A percentile compares a stretch with the other conserved stretches of the same genome.
Evolutionary conservation across 163 green algal genomes (phyloP).

Genomic region (Scenedesmus sp.): DNA sequence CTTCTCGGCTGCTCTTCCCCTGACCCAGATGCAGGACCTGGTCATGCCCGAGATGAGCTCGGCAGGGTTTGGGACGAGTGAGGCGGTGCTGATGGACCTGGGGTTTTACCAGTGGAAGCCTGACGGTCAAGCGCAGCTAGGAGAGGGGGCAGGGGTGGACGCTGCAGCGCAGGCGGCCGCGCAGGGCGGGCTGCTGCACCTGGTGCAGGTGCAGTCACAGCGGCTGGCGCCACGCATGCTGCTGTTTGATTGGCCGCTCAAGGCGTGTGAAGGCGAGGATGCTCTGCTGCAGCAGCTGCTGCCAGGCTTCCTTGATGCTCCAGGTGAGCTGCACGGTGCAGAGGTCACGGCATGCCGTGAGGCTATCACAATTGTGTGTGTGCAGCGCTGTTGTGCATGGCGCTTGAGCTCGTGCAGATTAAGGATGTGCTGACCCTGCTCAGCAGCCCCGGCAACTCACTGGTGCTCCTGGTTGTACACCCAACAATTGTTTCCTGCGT

Average conservation of each 20-base stretch:
- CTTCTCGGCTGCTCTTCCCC: background rate
- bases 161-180: slow-evolving; percentile 7
- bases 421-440: no score
- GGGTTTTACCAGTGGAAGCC: slow-evolving; percentile 44
- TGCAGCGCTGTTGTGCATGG: background rate
- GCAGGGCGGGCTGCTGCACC: slow-evolving; percentile 54
- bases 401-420: no score
- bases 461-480: no score
- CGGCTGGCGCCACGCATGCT: slow-evolving; percentile 64
- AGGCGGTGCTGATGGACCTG: slow-evolving; percentile 36
- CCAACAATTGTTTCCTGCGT: no score
- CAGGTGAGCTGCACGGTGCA: slow-evolving; percentile 41
- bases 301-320: slow-evolving; percentile 78
- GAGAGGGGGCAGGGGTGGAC: background rate
- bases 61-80: background rate
- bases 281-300: slow-evolving; percentile 66
- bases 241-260: slow-evolving; percentile 69
- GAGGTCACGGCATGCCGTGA: background rate
- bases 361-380: no score
- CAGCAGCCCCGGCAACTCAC: no score
- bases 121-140: background rate
- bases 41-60: background rate
- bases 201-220: slow-evolving; percentile 68
- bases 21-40: background rate
- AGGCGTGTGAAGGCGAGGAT: slow-evolving; percentile 38